A percentile compares a stretch with the other conserved stretches of the same genome.
Conservation (phyloP, 441 rosid species). For the Kokia cookei region DNA sequence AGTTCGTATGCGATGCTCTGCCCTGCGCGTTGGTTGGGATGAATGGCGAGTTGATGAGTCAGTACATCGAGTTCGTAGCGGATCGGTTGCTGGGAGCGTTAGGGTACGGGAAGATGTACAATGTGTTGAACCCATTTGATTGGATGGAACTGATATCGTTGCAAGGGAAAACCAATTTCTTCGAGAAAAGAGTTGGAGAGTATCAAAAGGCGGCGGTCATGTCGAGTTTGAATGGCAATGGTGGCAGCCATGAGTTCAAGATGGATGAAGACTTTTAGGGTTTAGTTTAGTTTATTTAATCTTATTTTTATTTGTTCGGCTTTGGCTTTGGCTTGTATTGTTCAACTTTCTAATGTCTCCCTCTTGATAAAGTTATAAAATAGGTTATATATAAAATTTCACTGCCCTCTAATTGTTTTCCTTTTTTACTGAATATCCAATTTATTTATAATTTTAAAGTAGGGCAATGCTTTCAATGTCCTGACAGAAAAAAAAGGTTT, state of each 20-base stretch:
- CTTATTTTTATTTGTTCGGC: neutral
- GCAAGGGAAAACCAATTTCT: conserved; percentile 66
- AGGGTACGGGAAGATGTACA: conserved; percentile 50
- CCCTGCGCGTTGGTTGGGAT: conserved; percentile 68
- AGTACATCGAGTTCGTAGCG: conserved; percentile 67
- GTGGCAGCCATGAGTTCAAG: conserved; percentile 46
- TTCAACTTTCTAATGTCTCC: neutral
- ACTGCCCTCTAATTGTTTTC: too few relatives aligned
- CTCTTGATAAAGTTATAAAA: neutral
- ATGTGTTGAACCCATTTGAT: conserved; percentile 51
- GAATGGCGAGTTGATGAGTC: conserved; percentile 54
- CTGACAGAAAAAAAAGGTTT: too few relatives aligned
- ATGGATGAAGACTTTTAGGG: conserved; percentile 54
- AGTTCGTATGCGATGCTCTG: conserved; percentile 63
- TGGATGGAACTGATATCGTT: conserved; percentile 74
- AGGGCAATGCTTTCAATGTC: too few relatives aligned
- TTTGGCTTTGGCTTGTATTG: neutral
- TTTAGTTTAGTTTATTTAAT: neutral
- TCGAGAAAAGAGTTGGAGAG: conserved; percentile 65
- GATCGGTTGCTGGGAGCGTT: conserved; percentile 54
- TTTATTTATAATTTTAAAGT: too few relatives aligned
- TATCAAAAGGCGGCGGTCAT: conserved; percentile 65
- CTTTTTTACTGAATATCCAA: too few relatives aligned
- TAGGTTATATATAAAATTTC: neutral
- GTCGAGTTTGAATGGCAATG: conserved; percentile 46